A percentile compares a stretch with the other conserved stretches of the same genome.
Conservation (phyloP, 129 eudicot genomes). For the Flaveria robusta region DNA sequence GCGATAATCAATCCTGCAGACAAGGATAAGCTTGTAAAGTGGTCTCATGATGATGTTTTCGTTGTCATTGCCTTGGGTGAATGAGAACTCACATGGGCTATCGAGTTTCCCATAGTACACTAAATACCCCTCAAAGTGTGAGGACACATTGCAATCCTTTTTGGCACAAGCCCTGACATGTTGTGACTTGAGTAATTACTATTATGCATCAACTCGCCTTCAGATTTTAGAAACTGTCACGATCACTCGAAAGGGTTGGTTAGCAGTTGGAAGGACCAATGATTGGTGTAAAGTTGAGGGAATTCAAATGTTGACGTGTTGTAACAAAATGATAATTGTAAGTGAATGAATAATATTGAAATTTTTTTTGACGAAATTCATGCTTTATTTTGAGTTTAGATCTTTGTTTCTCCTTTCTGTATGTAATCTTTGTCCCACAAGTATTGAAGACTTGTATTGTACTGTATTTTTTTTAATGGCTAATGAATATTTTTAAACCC, state of each 20-base stretch:
- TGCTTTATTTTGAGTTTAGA: too few relatives aligned
- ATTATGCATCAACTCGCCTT: slow-evolving; percentile 11
- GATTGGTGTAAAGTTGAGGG: slow-evolving; percentile 17
- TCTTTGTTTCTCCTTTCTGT: too few relatives aligned
- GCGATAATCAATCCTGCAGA: slow-evolving; percentile 76
- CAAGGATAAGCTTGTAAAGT: slow-evolving; percentile 60
- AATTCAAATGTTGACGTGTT: background rate
- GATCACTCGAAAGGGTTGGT: slow-evolving; percentile 8
- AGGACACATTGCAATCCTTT: slow-evolving; percentile 19
- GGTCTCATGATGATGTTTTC: slow-evolving; percentile 83
- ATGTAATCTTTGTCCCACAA: too few relatives aligned
- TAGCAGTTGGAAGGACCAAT: slow-evolving; percentile 17
- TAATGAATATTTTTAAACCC: too few relatives aligned
- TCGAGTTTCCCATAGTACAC: slow-evolving; percentile 6
- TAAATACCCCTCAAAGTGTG: slow-evolving; percentile 14
- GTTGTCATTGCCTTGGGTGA: slow-evolving; percentile 73
- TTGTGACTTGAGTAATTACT: slow-evolving; percentile 9
- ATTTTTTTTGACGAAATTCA: too few relatives aligned
- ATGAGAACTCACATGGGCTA: slow-evolving; percentile 36
- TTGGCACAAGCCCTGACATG: slow-evolving; percentile 12
- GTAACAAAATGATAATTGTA: background rate
- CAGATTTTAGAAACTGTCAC: background rate
- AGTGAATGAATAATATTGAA: background rate
- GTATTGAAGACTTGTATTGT: too few relatives aligned
- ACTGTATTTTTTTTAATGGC: too few relatives aligned